Evolutionary conservation across 306 rosid species (phyloP).

Genomic region (Begonia masoniana): DNA sequence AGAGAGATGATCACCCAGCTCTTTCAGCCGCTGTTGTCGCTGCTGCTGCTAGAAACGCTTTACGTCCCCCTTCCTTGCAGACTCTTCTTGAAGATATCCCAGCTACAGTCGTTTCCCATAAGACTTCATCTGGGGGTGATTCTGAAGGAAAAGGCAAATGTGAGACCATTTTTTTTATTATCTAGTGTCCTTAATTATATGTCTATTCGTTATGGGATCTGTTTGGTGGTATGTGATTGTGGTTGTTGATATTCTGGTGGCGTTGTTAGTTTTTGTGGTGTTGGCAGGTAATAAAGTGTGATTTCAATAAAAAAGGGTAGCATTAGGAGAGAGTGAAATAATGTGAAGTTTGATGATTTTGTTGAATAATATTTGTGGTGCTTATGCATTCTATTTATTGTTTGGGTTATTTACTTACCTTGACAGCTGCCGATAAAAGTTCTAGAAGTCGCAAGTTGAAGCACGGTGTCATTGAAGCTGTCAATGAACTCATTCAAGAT

Average conservation of each 20-base stretch:
- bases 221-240: no score
- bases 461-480: slow-evolving; percentile 82
- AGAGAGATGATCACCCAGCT: slow-evolving; percentile 45
- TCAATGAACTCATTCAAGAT: slow-evolving; percentile 12
- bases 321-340: not conserved
- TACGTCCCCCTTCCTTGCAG: slow-evolving; percentile 95
- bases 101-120: slow-evolving; percentile 45
- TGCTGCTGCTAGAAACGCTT: slow-evolving; percentile 89
- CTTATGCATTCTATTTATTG: not conserved
- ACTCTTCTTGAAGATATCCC: slow-evolving; percentile 81
- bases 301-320: not conserved
- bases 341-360: not conserved
- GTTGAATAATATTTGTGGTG: no score
- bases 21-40: slow-evolving; percentile 87
- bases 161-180: slow-evolving; percentile 21
- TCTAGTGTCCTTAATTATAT: no score
- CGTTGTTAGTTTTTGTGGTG: not conserved
- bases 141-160: slow-evolving; percentile 94
- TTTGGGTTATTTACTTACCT: slow-evolving; percentile 8
- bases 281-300: not conserved
- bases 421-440: slow-evolving; percentile 80
- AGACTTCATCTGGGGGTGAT: slow-evolving; percentile 80
- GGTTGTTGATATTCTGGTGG: no score
- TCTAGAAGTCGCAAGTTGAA: slow-evolving; percentile 69
- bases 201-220: no score